Evolutionary conservation across 768 basidiomycete species (phyloP).

Genomic region (Trichaptum fuscoviolaceum): DNA sequence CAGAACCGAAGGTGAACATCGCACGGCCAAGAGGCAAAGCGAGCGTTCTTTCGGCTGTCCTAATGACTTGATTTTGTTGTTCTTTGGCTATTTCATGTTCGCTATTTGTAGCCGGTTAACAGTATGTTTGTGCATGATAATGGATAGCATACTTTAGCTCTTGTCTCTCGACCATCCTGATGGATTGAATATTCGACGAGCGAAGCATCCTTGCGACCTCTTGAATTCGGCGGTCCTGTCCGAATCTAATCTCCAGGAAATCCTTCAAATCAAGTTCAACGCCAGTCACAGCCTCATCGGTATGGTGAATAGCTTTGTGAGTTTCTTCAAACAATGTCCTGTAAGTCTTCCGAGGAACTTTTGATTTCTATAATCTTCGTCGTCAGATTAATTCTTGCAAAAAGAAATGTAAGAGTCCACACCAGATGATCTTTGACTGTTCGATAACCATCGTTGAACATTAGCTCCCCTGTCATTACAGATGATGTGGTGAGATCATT

Average conservation of each 20-base stretch:
- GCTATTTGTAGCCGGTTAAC: constrained; percentile 32
- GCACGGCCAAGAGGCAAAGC: constrained; percentile 86
- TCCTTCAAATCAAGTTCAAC: constrained; percentile 69
- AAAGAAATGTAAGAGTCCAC: constrained; percentile 17
- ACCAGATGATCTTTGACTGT: constrained; percentile 56
- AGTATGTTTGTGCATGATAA: neutral
- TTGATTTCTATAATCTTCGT: constrained; percentile 38
- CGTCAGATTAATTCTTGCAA: constrained; percentile 9
- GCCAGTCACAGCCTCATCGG: constrained; percentile 56
- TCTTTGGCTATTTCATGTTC: constrained; percentile 86
- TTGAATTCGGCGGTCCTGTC: constrained; percentile 82
- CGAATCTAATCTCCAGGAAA: constrained; percentile 82
- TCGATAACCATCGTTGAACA: constrained; percentile 50
- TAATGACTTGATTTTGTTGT: constrained; percentile 73
- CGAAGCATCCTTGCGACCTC: constrained; percentile 91
- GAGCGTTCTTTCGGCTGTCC: constrained; percentile 84
- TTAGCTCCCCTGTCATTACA: constrained; percentile 39
- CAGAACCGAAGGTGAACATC: constrained; percentile 85
- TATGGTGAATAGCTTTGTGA: constrained; percentile 45
- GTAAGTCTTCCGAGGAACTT: constrained; percentile 45
- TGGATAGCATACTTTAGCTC: constrained; percentile 48
- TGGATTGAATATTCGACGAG: constrained; percentile 63
- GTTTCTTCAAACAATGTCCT: constrained; percentile 46
- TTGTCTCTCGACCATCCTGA: constrained; percentile 61
- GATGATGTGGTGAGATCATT: constrained; percentile 68